These are phyloP conservation scores for Oehlia diaphana DNA, from an alignment of 192 early-diverging fungal genomes.

Conservation along the genomic window DNA sequence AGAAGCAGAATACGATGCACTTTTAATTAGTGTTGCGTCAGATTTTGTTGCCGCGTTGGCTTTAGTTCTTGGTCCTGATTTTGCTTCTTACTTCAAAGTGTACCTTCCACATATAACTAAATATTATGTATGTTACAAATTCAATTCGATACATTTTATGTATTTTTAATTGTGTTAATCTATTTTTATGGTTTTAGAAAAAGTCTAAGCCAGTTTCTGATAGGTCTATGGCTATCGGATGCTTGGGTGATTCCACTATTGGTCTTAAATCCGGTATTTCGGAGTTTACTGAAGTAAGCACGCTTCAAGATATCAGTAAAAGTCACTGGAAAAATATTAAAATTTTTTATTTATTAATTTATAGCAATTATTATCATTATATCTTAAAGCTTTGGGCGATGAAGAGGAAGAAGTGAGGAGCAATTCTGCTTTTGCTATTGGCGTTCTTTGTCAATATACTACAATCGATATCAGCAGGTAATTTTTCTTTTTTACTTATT, in stretches of 20 bases:
- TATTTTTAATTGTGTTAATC: background rate
- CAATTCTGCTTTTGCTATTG: constrained; percentile 83
- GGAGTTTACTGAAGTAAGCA: constrained; percentile 58
- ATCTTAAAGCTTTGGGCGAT: constrained; percentile 72
- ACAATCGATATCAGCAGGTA: constrained; percentile 26
- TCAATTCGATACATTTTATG: background rate
- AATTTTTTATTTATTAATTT: constrained; percentile 18
- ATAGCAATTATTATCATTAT: constrained; percentile 65
- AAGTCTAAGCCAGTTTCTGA: constrained; percentile 67
- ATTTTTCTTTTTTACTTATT: constrained; percentile 36
- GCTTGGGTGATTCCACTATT: constrained; percentile 75
- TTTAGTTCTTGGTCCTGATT: constrained; percentile 70
- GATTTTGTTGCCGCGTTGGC: constrained; percentile 82
- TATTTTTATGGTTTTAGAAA: constrained; percentile 44
- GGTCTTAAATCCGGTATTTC: constrained; percentile 64
- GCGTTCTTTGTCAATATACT: constrained; percentile 67
- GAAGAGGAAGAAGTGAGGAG: constrained; percentile 81
- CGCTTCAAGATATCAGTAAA: background rate
- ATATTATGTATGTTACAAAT: constrained; percentile 60
- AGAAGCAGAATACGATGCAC: constrained; percentile 78
- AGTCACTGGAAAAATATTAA: background rate
- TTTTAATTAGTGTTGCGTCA: constrained; percentile 76
- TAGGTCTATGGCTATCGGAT: constrained; percentile 89
- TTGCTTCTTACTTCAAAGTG: constrained; percentile 71
- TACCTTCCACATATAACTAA: constrained; percentile 80